These are phyloP conservation scores for Sarcodon aspratus DNA, from an alignment of 768 basidiomycete species.

Conservation along the genomic window DNA sequence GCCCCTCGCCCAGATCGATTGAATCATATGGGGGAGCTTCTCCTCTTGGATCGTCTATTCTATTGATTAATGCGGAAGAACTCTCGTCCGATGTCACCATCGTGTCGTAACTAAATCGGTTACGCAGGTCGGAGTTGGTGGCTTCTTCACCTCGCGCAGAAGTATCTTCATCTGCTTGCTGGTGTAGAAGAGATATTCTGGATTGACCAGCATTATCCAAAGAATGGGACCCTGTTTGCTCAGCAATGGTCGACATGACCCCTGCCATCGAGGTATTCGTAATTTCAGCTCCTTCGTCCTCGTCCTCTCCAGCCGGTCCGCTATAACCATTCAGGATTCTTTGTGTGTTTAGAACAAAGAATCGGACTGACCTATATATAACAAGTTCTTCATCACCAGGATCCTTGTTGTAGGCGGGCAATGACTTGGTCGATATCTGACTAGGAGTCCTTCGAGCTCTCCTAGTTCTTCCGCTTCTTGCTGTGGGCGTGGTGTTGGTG, in stretches of 20 bases:
- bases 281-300: neutral
- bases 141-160: neutral
- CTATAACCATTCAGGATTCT: conserved; percentile 15
- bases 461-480: conserved; percentile 21
- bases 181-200: neutral
- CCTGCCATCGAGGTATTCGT: conserved; percentile 21
- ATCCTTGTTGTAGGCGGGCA: conserved; percentile 77
- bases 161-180: neutral
- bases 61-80: conserved; percentile 1
- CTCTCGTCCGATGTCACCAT: conserved; percentile 1
- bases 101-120: neutral
- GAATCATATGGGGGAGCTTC: conserved; percentile 63
- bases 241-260: conserved; percentile 17
- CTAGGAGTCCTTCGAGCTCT: conserved; percentile 52
- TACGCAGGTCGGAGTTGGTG: neutral
- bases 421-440: conserved; percentile 66
- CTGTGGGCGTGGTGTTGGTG: conserved; percentile 5
- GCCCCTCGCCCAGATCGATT: conserved; percentile 18
- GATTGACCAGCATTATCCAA: neutral
- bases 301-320: conserved; percentile 37
- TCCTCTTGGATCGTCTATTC: conserved; percentile 30
- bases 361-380: conserved; percentile 32
- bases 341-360: neutral
- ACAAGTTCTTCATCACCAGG: conserved; percentile 78
- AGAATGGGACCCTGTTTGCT: conserved; percentile 8